Evolutionary conservation across 176 grass and related monocot species (phyloP), one percentile per base, ranked within the genome.

Genomic region (Raddia guianensis): DNA sequence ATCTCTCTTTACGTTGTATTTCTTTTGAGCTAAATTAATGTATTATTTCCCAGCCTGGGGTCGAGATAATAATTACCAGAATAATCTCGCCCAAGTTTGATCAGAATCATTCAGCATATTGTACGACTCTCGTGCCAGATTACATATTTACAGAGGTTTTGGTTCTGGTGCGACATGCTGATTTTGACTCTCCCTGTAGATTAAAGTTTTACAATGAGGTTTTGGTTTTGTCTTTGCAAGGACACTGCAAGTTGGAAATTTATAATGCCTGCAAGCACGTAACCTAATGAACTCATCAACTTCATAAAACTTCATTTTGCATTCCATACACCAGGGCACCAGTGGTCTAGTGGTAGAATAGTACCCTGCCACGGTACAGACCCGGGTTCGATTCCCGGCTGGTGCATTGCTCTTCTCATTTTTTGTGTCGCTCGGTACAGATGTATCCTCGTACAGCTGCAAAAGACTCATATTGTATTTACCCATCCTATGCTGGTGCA

Each of bases 291-390:
- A 2, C 37, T 40, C 27, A 27, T 27, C 27, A 27, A 27, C 27
- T 27, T 27, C 0, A 27, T 27, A 27, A 27, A 27, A 40, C 3
- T 40, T 5, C 0, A 40, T 20, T 20, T 9, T 1, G 9, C 0
- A 1, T 0, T 7, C 0, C 4, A 0, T 0, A 0, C 18, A 12
- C 1, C 0, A 0, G 0, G 12, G 84, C 87, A 94, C 86, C 89
- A 91, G 88, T 86, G 71, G 82, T 94, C 86, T 88, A 91, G 89
- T 93, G 92, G 88, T 92, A 87, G 86, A 91, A 87, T 91, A 87
- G 87, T 89, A 91, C 86, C 86, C 86, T 94, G 89, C 89, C 89
- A 91, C 73, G 89, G 88, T 95, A 88, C 72, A 91, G 88, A 88
- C 90, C 84, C 86, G 78, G 77, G 66, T 89, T 89, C 77, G 87